Percentiles rank a stretch among this genome's conserved stretches.
Evolutionary conservation across 2,329 filamentous ascomycete species (phyloP).

Genomic region (Botryosphaeria agaves): DNA sequence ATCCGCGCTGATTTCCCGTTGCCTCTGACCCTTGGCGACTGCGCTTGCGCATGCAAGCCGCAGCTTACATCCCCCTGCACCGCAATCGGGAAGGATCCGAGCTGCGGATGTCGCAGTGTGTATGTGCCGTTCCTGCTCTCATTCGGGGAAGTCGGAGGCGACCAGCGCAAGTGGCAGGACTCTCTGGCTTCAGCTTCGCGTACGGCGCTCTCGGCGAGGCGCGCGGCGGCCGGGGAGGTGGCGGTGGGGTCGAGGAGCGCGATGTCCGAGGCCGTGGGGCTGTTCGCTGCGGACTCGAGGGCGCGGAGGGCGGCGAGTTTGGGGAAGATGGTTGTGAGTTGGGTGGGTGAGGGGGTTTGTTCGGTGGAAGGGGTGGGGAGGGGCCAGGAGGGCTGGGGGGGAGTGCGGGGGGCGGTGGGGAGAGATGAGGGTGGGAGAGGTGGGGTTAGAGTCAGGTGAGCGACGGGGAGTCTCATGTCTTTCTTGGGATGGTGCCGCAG

Average conservation of each 20-base stretch:
- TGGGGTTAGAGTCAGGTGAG: neutral
- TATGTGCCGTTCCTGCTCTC: conserved; percentile 16
- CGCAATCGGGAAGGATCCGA: conserved; percentile 24
- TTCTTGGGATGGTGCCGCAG: conserved; percentile 1
- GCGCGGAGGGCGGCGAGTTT: conserved; percentile 28
- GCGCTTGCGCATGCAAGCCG: neutral
- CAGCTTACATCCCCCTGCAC: conserved; percentile 16
- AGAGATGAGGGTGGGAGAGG: neutral
- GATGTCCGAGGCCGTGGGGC: conserved; percentile 28
- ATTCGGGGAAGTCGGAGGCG: conserved; percentile 6
- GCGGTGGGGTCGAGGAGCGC: conserved; percentile 51
- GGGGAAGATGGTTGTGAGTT: conserved; percentile 25
- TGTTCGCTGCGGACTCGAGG: conserved; percentile 26
- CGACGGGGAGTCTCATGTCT: conserved; percentile 1
- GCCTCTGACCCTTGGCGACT: too few species aligned
- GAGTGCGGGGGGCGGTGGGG: neutral
- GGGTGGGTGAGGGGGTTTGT: neutral
- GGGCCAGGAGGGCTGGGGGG: neutral
- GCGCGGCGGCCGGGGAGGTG: conserved; percentile 44
- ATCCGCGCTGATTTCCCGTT: neutral
- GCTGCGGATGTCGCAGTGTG: conserved; percentile 25
- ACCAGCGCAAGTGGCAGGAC: conserved; percentile 53
- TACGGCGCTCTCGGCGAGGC: conserved; percentile 39
- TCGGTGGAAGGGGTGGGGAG: neutral
- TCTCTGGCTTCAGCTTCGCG: conserved; percentile 49